Conservation (phyloP, 495 filamentous ascomycete genomes). For the Penicillium chermesinum region DNA sequence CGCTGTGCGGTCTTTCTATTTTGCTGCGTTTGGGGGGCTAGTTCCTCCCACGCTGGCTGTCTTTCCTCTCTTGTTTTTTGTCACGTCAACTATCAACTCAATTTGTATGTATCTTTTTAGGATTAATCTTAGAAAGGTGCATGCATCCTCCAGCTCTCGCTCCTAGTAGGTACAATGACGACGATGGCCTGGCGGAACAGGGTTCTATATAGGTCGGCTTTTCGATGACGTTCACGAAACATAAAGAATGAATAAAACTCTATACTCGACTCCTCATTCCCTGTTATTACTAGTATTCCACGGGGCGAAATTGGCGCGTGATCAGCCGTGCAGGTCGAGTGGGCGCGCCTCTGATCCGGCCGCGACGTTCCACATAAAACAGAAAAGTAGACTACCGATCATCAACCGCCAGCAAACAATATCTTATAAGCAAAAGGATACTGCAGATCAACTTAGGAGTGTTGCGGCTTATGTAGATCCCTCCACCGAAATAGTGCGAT, state of each 20-base stretch:
- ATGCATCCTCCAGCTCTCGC: constrained; percentile 10
- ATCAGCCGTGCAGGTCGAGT: too few relatives aligned
- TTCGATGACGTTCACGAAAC: neutral
- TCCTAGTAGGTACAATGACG: constrained; percentile 1
- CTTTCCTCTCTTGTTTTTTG: constrained; percentile 20
- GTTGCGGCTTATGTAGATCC: too few relatives aligned
- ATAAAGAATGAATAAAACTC: neutral
- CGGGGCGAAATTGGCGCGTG: too few relatives aligned
- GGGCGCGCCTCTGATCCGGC: too few relatives aligned
- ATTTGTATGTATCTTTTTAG: constrained; percentile 24
- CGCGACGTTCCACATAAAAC: too few relatives aligned
- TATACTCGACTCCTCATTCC: too few relatives aligned
- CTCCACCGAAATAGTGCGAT: too few relatives aligned
- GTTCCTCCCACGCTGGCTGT: constrained; percentile 19
- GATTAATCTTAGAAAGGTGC: constrained; percentile 15
- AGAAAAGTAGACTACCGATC: too few relatives aligned
- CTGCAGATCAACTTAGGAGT: neutral
- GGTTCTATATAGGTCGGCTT: neutral
- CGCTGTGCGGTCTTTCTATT: constrained; percentile 13
- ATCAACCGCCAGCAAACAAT: too few relatives aligned
- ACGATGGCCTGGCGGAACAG: neutral
- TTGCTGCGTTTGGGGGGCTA: constrained; percentile 18
- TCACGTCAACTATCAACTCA: constrained; percentile 14
- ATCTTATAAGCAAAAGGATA: too few relatives aligned
- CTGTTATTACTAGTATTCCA: too few relatives aligned